Base-by-base conservation (phyloP, 352 stramenopile genomes). In the Thalassiosira livingstoniorum region DNA sequence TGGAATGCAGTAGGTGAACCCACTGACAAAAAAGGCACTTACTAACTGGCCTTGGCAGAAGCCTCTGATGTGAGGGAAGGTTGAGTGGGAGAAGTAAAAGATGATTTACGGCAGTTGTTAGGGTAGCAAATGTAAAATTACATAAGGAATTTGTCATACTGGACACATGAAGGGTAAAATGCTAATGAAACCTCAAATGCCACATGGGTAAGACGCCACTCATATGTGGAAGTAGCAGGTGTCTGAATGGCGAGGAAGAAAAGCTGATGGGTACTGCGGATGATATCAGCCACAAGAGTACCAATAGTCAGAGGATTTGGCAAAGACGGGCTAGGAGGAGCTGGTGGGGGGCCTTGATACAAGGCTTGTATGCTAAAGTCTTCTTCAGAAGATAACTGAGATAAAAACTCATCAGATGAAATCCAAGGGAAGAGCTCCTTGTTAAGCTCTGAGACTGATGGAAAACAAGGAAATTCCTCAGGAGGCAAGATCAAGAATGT, bases 201-300 rank as follows among this genome's bases (percentile, higher is more conserved):
- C n/a, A 72, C 29, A 25, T 21, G 29, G 4, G 61, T 25, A 25
- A 72, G 47, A 2, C 29, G 5, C 63, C 63, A 72, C 25, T 72
- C 63, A 15, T 32, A 25, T 42, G 1, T 2, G 13, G 29, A 42
- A 42, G n/a, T 10, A 34, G n/a, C 32, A 21, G 13, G 29, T 43
- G 43, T 43, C 13, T 25, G 25, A n/a, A 25, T 21, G 23, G 63
- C 23, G n/a, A 72, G 21, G 32, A 72, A 72, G 15, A 72, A 72
- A 25, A 72, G 27, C 7, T 32, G 10, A 18, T 72, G 42, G 11
- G 39, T 25, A 23, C 39, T 61, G 23, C 39, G 1, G 7, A 72
- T 58, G 25, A 72, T 60, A n/a, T n/a, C n/a, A n/a, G n/a, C n/a
- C n/a, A n/a, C n/a, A n/a, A n/a, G n/a, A n/a, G n/a, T n/a, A n/a